Conservation (phyloP, 176 grass and related monocot genomes). For the Triticum timopheevii region DNA sequence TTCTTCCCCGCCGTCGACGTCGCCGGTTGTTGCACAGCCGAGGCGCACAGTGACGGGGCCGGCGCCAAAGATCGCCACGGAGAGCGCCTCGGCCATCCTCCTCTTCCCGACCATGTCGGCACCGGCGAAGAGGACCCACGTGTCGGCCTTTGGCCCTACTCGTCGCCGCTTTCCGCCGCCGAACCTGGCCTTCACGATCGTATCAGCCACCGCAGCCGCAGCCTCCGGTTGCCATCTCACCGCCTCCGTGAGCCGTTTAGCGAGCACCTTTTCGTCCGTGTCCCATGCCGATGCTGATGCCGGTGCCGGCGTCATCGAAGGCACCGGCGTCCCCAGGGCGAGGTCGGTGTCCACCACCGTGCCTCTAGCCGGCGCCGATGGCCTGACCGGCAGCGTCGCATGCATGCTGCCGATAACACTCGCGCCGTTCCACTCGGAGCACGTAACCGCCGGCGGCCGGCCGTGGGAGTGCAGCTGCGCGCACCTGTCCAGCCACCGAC, state of each 20-base stretch:
- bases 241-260: slow-evolving; percentile 48
- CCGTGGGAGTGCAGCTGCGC: slow-evolving; percentile 40
- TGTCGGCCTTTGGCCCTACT: slow-evolving; percentile 24
- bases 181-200: slow-evolving; percentile 39
- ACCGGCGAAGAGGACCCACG: slow-evolving; percentile 69
- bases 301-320: background rate
- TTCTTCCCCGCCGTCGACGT: slow-evolving; percentile 41
- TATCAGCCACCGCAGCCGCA: slow-evolving; percentile 30
- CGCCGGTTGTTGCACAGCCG: background rate
- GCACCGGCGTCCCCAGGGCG: slow-evolving; percentile 23
- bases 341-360: slow-evolving; percentile 64
- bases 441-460: slow-evolving; percentile 16
- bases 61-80: slow-evolving; percentile 39
- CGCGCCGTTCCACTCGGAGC: slow-evolving; percentile 42
- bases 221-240: slow-evolving; percentile 78
- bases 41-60: slow-evolving; percentile 44
- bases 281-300: background rate
- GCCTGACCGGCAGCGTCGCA: background rate
- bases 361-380: background rate
- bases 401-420: slow-evolving; percentile 36
- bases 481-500: slow-evolving; percentile 53
- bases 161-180: slow-evolving; percentile 23
- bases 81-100: slow-evolving; percentile 67
- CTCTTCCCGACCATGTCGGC: slow-evolving; percentile 64
- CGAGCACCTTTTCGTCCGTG: slow-evolving; percentile 38